Conservation (phyloP, 1,139 yeast species). For the Waltiozyma sp. region DNA sequence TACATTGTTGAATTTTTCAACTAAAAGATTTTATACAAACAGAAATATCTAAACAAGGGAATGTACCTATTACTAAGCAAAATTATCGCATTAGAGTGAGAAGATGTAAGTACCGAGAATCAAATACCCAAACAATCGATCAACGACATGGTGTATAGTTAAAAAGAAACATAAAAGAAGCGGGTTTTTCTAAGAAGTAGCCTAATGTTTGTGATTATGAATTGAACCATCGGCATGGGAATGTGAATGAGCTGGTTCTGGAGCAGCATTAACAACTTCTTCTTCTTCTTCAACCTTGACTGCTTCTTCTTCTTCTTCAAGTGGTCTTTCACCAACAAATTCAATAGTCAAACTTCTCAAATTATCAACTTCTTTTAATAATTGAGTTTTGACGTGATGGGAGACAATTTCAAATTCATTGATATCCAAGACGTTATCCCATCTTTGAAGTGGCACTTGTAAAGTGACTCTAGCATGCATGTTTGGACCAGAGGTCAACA, state of each 20-base stretch:
- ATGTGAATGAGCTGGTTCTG: constrained; percentile 12
- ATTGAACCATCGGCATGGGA: constrained; percentile 17
- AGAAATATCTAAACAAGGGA: too few species aligned
- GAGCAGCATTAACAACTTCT: constrained; percentile 1
- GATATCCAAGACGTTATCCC: constrained; percentile 32
- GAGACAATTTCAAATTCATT: constrained; percentile 36
- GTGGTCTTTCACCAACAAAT: constrained; percentile 22
- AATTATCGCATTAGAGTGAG: too few species aligned
- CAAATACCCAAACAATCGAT: too few species aligned
- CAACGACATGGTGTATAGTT: too few species aligned
- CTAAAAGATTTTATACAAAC: too few species aligned
- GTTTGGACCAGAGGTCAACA: constrained; percentile 68
- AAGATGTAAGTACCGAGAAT: too few species aligned
- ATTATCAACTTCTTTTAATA: constrained; percentile 18
- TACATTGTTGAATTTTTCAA: neutral
- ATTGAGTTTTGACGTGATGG: constrained; percentile 19
- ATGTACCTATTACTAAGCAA: too few species aligned
- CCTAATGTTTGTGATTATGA: constrained; percentile 17
- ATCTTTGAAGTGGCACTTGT: constrained; percentile 30
- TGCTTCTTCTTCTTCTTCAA: constrained; percentile 9
- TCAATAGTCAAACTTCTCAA: constrained; percentile 24
- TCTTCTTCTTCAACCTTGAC: constrained; percentile 5
- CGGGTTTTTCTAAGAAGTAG: too few species aligned
- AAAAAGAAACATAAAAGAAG: too few species aligned
- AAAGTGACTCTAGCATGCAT: constrained; percentile 29